A percentile compares a stretch with the other conserved stretches of the same genome.
phyloP scores from a whole-genome alignment of 306 rosid genomes.

The Chamaecrista fasciculata region DNA sequence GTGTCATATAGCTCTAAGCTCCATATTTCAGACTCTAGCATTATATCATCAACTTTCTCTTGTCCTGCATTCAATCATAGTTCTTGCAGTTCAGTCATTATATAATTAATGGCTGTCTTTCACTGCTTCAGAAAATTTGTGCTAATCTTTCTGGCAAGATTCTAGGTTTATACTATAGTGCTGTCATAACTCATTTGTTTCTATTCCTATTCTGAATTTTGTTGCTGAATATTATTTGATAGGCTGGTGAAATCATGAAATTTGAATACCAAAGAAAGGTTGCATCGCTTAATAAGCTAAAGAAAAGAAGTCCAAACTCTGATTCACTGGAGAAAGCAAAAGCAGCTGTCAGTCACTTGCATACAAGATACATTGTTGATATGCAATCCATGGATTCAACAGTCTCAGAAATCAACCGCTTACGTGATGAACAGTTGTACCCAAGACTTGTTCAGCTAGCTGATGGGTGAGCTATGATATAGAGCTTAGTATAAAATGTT shows the following conservation, averaged over 20 bases:
- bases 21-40: background rate
- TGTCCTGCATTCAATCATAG: background rate
- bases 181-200: background rate
- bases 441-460: slow-evolving; percentile 72
- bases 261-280: slow-evolving; percentile 66
- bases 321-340: slow-evolving; percentile 65
- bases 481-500: slow-evolving; percentile 10
- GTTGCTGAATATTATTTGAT: slow-evolving; percentile 28
- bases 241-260: slow-evolving; percentile 76
- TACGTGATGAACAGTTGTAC: slow-evolving; percentile 57
- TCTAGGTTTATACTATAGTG: background rate
- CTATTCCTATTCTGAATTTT: background rate
- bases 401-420: slow-evolving; percentile 57
- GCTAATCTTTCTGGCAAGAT: background rate
- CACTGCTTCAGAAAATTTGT: background rate
- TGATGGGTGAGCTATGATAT: slow-evolving; percentile 62
- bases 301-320: slow-evolving; percentile 48
- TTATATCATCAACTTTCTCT: background rate
- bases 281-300: slow-evolving; percentile 47
- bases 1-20: background rate
- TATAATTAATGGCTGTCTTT: background rate
- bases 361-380: slow-evolving; percentile 73
- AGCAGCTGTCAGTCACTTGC: slow-evolving; percentile 69
- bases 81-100: background rate
- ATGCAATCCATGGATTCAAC: slow-evolving; percentile 81